A percentile compares a stretch with the other conserved stretches of the same genome.
Evolutionary conservation across 352 stramenopile species (phyloP).

Genomic region (Phytophthora constricta): DNA sequence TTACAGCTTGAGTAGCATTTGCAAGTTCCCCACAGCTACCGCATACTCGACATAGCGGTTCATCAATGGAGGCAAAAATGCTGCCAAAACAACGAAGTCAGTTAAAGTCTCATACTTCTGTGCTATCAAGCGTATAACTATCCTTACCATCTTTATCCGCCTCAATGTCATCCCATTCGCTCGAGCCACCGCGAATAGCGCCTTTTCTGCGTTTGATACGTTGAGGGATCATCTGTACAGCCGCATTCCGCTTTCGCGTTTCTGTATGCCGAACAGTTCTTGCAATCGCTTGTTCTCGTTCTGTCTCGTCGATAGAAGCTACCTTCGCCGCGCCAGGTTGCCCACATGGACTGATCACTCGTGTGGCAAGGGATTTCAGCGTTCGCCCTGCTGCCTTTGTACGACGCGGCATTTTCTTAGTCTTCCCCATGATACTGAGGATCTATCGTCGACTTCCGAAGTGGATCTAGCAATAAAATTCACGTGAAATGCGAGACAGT

Average conservation of each 20-base stretch:
- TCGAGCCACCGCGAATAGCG: neutral
- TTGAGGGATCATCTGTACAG: neutral
- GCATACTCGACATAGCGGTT: neutral
- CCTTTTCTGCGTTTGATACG: neutral
- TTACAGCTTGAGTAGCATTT: neutral
- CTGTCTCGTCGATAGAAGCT: neutral
- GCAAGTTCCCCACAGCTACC: slow-evolving; percentile 1
- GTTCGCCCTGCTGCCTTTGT: neutral
- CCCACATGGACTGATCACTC: neutral
- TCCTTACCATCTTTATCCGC: neutral
- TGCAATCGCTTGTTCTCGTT: neutral
- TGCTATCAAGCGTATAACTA: neutral
- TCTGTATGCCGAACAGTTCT: neutral
- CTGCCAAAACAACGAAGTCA: neutral
- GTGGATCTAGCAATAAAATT: too few relatives aligned
- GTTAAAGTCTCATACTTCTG: neutral
- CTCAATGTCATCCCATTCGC: neutral
- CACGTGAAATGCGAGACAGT: neutral
- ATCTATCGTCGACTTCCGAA: neutral
- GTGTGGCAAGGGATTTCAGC: neutral
- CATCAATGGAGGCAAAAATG: slow-evolving; percentile 1
- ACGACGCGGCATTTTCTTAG: neutral
- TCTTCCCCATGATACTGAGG: neutral
- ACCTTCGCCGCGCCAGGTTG: neutral
- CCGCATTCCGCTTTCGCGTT: neutral